Evolutionary conservation across 192 early-diverging fungal species (phyloP).

Genomic region (Linnemannia zychae): DNA sequence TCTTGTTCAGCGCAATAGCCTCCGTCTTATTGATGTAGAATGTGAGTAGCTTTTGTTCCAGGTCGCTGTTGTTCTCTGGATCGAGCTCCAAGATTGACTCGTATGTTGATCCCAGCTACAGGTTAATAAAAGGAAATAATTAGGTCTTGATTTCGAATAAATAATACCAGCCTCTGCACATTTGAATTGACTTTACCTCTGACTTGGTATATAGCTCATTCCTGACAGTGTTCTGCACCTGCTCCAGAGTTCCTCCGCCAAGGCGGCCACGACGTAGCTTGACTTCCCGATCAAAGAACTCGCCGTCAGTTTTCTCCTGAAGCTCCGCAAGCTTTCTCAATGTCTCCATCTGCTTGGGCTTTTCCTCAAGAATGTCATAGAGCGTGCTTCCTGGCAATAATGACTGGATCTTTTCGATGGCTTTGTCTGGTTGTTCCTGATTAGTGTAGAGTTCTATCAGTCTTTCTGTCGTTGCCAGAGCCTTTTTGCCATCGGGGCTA

Average conservation of each 20-base stretch:
- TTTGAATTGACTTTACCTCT: slow-evolving; percentile 31
- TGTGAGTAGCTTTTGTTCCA: slow-evolving; percentile 41
- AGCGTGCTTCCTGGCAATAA: slow-evolving; percentile 61
- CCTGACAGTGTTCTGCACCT: slow-evolving; percentile 72
- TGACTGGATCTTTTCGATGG: slow-evolving; percentile 53
- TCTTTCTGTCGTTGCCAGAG: slow-evolving; percentile 65
- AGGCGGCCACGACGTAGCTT: slow-evolving; percentile 75
- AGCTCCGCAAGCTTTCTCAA: slow-evolving; percentile 48
- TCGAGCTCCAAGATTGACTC: slow-evolving; percentile 47
- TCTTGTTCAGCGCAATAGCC: slow-evolving; percentile 25
- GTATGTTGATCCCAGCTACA: slow-evolving; percentile 55
- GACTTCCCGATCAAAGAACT: slow-evolving; percentile 72
- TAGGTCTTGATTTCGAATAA: neutral
- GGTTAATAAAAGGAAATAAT: neutral
- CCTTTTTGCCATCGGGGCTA: slow-evolving; percentile 63
- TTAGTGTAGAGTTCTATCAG: slow-evolving; percentile 65
- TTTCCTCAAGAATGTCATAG: slow-evolving; percentile 53
- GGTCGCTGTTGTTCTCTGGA: slow-evolving; percentile 25
- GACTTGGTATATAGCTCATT: slow-evolving; percentile 76
- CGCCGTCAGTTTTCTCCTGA: slow-evolving; percentile 49
- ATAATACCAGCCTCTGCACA: too few relatives aligned
- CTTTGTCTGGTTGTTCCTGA: slow-evolving; percentile 46
- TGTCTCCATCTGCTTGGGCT: slow-evolving; percentile 54
- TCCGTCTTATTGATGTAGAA: slow-evolving; percentile 56
- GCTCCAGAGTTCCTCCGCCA: slow-evolving; percentile 71